A percentile compares a stretch with the other conserved stretches of the same genome.
These are phyloP conservation scores for Pichia gijzeniarum DNA, from an alignment of 805 yeast genomes.

Conservation along the genomic window DNA sequence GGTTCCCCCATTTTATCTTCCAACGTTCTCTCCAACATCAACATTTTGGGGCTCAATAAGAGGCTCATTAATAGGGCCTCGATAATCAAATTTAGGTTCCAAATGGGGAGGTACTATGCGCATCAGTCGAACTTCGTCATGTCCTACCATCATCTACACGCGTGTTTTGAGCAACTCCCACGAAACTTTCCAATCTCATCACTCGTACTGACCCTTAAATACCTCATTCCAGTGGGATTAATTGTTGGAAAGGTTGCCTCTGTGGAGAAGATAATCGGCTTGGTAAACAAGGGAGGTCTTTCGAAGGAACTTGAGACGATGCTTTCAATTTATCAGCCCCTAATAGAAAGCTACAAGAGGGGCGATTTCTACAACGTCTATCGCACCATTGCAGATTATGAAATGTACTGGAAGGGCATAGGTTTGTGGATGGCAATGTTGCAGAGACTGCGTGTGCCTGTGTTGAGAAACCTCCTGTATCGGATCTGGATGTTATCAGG, in stretches of 20 bases:
- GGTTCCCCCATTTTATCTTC: conserved; percentile 53
- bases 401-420: conserved; percentile 33
- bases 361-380: conserved; percentile 41
- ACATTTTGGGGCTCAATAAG: conserved; percentile 40
- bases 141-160: conserved; percentile 41
- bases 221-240: conserved; percentile 46
- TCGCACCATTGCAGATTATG: conserved; percentile 27
- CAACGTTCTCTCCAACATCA: conserved; percentile 56
- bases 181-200: conserved; percentile 14
- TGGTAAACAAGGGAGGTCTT: neutral
- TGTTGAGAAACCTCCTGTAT: conserved; percentile 38
- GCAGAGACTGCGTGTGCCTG: conserved; percentile 39
- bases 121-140: conserved; percentile 44
- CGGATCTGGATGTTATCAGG: conserved; percentile 19
- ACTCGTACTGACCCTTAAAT: conserved; percentile 32
- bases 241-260: conserved; percentile 39
- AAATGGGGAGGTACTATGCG: conserved; percentile 47
- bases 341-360: conserved; percentile 30
- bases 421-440: conserved; percentile 38
- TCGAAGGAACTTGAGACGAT: conserved; percentile 11
- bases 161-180: conserved; percentile 37
- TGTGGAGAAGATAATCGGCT: too few relatives aligned
- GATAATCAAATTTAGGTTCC: conserved; percentile 46
- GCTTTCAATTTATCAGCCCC: conserved; percentile 32
- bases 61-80: conserved; percentile 36